Evolutionary conservation across 495 filamentous ascomycete genomes (phyloP).

Genomic region (Lentithecium fluviatile): DNA sequence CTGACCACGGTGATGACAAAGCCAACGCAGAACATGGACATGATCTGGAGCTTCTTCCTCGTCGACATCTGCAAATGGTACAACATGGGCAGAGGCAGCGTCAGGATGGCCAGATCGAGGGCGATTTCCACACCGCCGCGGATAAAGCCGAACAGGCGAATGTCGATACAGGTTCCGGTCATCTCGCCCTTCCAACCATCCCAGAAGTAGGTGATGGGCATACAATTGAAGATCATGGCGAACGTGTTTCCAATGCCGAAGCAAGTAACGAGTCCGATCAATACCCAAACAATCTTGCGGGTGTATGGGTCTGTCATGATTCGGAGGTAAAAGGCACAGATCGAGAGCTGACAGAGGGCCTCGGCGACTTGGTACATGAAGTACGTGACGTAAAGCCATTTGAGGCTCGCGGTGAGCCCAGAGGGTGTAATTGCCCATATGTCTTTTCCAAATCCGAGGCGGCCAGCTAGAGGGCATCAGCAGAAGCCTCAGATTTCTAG

Average conservation of each 20-base stretch:
- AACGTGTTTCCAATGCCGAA: conserved; percentile 41
- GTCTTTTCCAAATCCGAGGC: conserved; percentile 12
- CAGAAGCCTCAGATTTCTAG: too few relatives aligned
- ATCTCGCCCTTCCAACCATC: conserved; percentile 39
- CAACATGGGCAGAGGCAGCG: not conserved
- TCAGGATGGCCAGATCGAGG: conserved; percentile 10
- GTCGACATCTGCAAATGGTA: not conserved
- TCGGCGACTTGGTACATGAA: conserved; percentile 40
- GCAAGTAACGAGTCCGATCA: conserved; percentile 36
- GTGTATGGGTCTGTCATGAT: conserved; percentile 39
- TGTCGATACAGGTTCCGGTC: conserved; percentile 1
- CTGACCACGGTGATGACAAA: conserved; percentile 9
- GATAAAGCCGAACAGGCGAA: conserved; percentile 1
- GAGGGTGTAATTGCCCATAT: conserved; percentile 13
- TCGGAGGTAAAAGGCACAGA: conserved; percentile 45
- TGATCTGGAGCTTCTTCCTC: conserved; percentile 11
- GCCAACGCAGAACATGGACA: conserved; percentile 17
- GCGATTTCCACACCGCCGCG: conserved; percentile 4
- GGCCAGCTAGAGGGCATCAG: too few relatives aligned
- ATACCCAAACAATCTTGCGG: conserved; percentile 34
- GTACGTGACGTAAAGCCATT: conserved; percentile 35
- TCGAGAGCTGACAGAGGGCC: conserved; percentile 46
- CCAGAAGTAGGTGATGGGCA: conserved; percentile 43
- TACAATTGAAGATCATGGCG: conserved; percentile 44
- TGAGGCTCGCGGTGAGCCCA: conserved; percentile 14